A percentile compares a stretch with the other conserved stretches of the same genome.
These are phyloP conservation scores for Ogataea haglerorum DNA, from an alignment of 805 yeast genomes.

Conservation along the genomic window DNA sequence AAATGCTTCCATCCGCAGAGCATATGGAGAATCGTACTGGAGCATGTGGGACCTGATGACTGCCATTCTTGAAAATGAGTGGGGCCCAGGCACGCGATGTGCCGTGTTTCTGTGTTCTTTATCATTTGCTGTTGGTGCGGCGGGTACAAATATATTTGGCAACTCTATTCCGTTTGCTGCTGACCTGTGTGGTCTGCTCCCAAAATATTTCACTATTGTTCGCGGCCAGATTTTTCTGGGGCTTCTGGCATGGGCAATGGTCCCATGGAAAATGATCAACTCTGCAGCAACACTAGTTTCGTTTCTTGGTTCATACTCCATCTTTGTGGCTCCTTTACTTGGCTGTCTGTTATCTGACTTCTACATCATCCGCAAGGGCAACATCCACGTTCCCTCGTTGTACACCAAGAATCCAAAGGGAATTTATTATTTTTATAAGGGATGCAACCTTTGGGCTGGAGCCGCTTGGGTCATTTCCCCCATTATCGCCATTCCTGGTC, in stretches of 20 bases:
- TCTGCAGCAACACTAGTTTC: conserved; percentile 21
- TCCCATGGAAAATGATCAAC: conserved; percentile 23
- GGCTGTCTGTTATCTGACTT: conserved; percentile 22
- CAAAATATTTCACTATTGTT: conserved; percentile 29
- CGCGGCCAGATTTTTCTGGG: conserved; percentile 22
- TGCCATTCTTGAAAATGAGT: conserved; percentile 28
- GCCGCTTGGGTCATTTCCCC: conserved; percentile 21
- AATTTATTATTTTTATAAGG: conserved; percentile 18
- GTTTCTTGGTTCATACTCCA: conserved; percentile 22
- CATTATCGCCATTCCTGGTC: conserved; percentile 28
- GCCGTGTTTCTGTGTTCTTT: conserved; percentile 22
- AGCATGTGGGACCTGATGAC: conserved; percentile 28
- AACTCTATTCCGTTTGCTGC: conserved; percentile 28
- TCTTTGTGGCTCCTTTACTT: conserved; percentile 23
- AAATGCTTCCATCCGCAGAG: conserved; percentile 18
- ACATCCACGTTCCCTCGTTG: conserved; percentile 22
- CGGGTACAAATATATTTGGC: conserved; percentile 32
- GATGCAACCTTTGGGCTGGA: conserved; percentile 18
- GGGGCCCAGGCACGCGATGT: conserved; percentile 28
- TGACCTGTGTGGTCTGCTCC: conserved; percentile 27
- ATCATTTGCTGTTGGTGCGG: conserved; percentile 25
- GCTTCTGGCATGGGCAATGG: conserved; percentile 23
- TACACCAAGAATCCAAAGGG: conserved; percentile 17
- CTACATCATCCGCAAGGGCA: conserved; percentile 20
- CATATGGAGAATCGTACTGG: conserved; percentile 27